Base-by-base conservation (phyloP, 805 yeast genomes). In the Cyberlindnera amylophila region DNA sequence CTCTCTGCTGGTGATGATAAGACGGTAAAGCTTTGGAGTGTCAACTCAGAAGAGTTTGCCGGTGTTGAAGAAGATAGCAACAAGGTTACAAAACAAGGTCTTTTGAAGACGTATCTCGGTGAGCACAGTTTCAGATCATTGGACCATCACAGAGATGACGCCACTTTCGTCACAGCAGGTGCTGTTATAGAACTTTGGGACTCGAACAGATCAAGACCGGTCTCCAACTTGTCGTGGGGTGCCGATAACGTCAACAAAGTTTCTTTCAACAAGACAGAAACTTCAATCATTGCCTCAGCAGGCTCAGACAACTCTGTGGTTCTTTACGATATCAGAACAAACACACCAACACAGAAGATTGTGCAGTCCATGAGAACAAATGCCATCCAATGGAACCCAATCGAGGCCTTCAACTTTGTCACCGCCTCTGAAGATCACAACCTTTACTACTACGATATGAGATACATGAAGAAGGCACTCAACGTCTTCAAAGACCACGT, bases 401-500 rank as follows among this genome's bases (percentile, higher is more conserved):
- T 93, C 83, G 98, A 93, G 64, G 96, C 98, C 2, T 93, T 78
- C 67, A 81, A 85, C 59, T 91, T 93, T 67, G 97, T 90, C 14
- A 79, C 86, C 32, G 98, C 88, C 3, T 79, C 80, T 58, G 99
- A 93, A 66, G 98, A 93, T 68, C 97, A 91, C 64, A 93, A 93
- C 62, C 81, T 84, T 9, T 93, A 93, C 63, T 74, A 85, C 41
- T 95, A 96, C 79, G 99, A 93, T 66, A 91, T 95, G 97, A 75
- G 99, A 62, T 86, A 90, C 58, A 72, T 95, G 77, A 72, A 73
- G 34, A 74, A 86, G 42, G 82, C 97, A 1, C 63, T 83, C 38
- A 90, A 89, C 52, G 88, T 95, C 11, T 87, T 75, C 66, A 89
- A 91, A 66, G 98, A 89, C 64, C 99, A 93, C 64, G 96, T 91